Percentiles rank a stretch among this genome's conserved stretches.
These are phyloP conservation scores for Biscogniauxia mediterranea DNA, from an alignment of 2,329 filamentous ascomycete species.

Conservation along the genomic window DNA sequence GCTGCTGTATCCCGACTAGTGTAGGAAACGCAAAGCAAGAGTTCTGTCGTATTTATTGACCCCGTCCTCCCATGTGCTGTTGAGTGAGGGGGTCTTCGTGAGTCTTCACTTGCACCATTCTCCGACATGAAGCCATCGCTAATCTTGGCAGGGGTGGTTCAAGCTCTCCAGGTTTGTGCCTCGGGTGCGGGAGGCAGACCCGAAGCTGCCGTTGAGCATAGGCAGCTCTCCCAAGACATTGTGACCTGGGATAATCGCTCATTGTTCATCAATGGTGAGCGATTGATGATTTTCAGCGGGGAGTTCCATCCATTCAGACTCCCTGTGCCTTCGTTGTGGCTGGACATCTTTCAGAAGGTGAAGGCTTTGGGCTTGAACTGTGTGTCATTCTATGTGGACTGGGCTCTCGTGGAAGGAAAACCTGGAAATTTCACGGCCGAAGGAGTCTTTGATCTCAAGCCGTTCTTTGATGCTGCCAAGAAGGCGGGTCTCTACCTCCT, in stretches of 20 bases:
- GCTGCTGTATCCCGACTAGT: neutral
- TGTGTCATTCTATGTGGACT: conserved; percentile 77
- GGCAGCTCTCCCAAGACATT: neutral
- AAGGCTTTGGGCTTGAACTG: conserved; percentile 77
- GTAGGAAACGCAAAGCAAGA: conserved; percentile 7
- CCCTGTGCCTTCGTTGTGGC: conserved; percentile 49
- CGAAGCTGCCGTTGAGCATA: neutral
- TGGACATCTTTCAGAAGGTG: conserved; percentile 80
- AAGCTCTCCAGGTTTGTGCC: conserved; percentile 9
- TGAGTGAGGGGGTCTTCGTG: neutral
- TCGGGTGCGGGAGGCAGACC: neutral
- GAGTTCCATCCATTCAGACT: conserved; percentile 63
- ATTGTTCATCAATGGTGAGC: conserved; percentile 63
- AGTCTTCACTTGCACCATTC: neutral
- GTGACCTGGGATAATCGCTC: conserved; percentile 68
- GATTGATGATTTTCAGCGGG: conserved; percentile 64
- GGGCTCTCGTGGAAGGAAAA: conserved; percentile 74
- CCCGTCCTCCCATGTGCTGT: conserved; percentile 3
- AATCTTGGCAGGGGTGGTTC: conserved; percentile 10
- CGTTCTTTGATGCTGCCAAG: conserved; percentile 73
- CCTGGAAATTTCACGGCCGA: conserved; percentile 67
- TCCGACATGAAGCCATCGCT: conserved; percentile 16
- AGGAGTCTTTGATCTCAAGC: conserved; percentile 69
- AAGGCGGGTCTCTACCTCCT: conserved; percentile 75
- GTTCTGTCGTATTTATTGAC: neutral